Conservation (phyloP, 306 rosid genomes). For the Medicago arabica region DNA sequence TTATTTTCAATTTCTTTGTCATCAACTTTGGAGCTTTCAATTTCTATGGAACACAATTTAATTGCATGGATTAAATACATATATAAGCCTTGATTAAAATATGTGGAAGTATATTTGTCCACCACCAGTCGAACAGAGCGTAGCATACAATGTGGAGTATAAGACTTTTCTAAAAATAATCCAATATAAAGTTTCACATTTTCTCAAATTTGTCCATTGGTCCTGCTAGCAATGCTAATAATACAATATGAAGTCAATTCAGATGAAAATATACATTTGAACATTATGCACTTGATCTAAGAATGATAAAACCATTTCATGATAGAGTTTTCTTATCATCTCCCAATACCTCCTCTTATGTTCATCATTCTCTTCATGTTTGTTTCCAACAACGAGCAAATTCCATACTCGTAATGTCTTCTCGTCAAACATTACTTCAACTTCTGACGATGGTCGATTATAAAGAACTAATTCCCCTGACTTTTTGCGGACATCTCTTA, state of each 20-base stretch:
- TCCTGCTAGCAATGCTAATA: neutral
- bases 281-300: neutral
- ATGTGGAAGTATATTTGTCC: too few species aligned
- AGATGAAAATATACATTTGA: conserved; percentile 27
- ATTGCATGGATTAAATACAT: too few species aligned
- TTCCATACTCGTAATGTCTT: conserved; percentile 48
- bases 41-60: too few species aligned
- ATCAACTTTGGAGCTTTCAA: too few species aligned
- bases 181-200: too few species aligned
- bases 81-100: too few species aligned
- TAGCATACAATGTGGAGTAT: too few species aligned
- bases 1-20: too few species aligned
- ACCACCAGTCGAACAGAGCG: too few species aligned
- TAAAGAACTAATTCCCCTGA: conserved; percentile 20
- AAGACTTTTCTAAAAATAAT: too few species aligned
- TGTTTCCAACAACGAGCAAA: conserved; percentile 24
- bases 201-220: too few species aligned
- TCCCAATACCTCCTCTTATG: conserved; percentile 14
- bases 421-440: conserved; percentile 32
- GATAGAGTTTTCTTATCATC: neutral
- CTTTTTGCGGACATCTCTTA: neutral
- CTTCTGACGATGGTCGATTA: neutral
- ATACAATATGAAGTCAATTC: neutral
- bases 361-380: conserved; percentile 34
- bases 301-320: neutral